These are phyloP conservation scores for Venturiaceae sp. DNA, from an alignment of 2,329 filamentous ascomycete species.

Conservation along the genomic window DNA sequence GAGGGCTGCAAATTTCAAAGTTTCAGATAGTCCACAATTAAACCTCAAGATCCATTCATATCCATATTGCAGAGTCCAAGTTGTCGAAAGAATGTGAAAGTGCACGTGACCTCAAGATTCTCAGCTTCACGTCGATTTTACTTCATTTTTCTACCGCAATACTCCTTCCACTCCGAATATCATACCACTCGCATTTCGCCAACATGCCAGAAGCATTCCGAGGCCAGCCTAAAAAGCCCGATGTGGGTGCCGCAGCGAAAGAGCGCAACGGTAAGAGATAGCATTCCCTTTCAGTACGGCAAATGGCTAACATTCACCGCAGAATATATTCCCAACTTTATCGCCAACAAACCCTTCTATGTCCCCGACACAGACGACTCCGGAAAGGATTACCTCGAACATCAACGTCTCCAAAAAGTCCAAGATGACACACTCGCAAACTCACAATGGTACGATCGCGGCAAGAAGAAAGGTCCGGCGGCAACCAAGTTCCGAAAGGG, in stretches of 20 bases:
- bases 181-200: not conserved
- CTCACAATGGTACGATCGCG: constrained; percentile 88
- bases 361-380: constrained; percentile 51
- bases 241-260: constrained; percentile 2
- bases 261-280: constrained; percentile 2
- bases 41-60: no score
- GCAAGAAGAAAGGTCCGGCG: constrained; percentile 71
- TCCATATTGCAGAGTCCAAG: no score
- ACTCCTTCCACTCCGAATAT: not conserved
- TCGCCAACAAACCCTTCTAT: constrained; percentile 97
- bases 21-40: no score
- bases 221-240: constrained; percentile 7
- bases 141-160: no score
- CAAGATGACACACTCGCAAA: constrained; percentile 52
- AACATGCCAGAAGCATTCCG: constrained; percentile 3
- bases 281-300: not conserved
- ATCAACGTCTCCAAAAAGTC: constrained; percentile 73
- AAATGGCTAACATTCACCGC: not conserved
- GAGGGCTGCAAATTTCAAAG: no score
- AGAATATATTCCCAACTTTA: constrained; percentile 96
- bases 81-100: no score
- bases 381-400: constrained; percentile 82
- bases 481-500: constrained; percentile 97
- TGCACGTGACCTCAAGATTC: no score
- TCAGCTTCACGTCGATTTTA: no score